These are phyloP conservation scores for Aspergillus latus DNA, from an alignment of 2,329 filamentous ascomycete genomes.

Conservation along the genomic window DNA sequence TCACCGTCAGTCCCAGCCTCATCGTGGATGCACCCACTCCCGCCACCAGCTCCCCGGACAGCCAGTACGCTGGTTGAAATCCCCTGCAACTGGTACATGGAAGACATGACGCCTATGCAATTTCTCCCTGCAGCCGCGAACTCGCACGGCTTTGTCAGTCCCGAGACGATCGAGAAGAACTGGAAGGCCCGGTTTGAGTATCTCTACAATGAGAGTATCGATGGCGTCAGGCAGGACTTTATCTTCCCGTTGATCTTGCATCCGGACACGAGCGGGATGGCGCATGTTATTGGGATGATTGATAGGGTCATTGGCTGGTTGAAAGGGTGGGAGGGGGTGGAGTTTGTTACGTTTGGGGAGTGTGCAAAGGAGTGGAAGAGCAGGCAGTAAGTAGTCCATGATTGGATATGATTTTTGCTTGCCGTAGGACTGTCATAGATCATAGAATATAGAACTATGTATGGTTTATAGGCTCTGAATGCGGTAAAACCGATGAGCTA, in stretches of 20 bases:
- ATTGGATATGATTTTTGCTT: too few species aligned
- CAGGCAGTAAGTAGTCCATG: not conserved
- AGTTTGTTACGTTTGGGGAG: slow-evolving; percentile 22
- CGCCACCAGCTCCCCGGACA: slow-evolving; percentile 22
- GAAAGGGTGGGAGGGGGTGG: slow-evolving; percentile 39
- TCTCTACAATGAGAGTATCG: slow-evolving; percentile 41
- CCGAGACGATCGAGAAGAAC: slow-evolving; percentile 58
- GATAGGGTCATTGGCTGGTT: slow-evolving; percentile 55
- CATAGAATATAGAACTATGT: too few species aligned
- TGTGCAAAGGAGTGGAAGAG: slow-evolving; percentile 10
- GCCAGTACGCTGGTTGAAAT: slow-evolving; percentile 41
- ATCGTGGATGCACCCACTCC: slow-evolving; percentile 48
- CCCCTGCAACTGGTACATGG: slow-evolving; percentile 49
- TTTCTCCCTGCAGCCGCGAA: slow-evolving; percentile 49
- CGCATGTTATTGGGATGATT: slow-evolving; percentile 60
- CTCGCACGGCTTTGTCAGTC: slow-evolving; percentile 59
- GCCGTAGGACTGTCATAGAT: too few species aligned
- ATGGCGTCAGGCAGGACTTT: slow-evolving; percentile 45
- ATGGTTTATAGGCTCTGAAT: too few species aligned
- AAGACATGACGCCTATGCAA: slow-evolving; percentile 49
- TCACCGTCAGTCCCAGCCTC: slow-evolving; percentile 42
- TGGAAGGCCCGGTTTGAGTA: slow-evolving; percentile 58
- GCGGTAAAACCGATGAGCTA: too few species aligned
- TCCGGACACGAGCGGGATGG: slow-evolving; percentile 61
- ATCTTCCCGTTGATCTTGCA: slow-evolving; percentile 57